Percentiles rank a stretch among this genome's conserved stretches.
Evolutionary conservation across 805 yeast species (phyloP).

Genomic region (Cyberlindnera meyerae): DNA sequence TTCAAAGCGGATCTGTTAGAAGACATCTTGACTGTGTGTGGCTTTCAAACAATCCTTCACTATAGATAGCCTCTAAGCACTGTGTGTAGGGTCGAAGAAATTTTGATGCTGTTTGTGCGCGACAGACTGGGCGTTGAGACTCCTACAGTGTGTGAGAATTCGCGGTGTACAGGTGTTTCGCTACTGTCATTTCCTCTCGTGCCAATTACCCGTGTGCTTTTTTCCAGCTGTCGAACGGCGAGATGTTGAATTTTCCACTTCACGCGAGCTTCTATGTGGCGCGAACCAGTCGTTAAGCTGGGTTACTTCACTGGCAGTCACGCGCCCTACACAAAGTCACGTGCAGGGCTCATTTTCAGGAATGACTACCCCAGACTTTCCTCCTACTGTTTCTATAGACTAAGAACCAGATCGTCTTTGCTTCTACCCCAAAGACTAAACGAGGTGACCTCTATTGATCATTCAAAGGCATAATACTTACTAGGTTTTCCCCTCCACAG

Average conservation of each 20-base stretch:
- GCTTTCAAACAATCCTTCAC: background rate
- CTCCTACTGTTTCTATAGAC: too few species aligned
- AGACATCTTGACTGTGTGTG: slow-evolving; percentile 33
- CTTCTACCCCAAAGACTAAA: too few species aligned
- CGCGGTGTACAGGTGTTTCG: slow-evolving; percentile 15
- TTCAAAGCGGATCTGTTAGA: slow-evolving; percentile 72
- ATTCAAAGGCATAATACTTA: slow-evolving; percentile 34
- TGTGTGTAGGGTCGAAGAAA: slow-evolving; percentile 12
- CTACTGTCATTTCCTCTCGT: slow-evolving; percentile 7
- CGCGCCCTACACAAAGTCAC: background rate
- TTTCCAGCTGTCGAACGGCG: too few species aligned
- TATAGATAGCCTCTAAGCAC: background rate
- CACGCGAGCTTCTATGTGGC: slow-evolving; percentile 1
- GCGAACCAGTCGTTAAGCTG: slow-evolving; percentile 1
- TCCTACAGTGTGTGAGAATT: slow-evolving; percentile 8
- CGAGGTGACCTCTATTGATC: background rate
- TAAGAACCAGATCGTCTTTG: too few species aligned
- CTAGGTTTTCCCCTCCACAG: slow-evolving; percentile 26
- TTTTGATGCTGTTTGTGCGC: slow-evolving; percentile 14
- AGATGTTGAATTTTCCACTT: too few species aligned
- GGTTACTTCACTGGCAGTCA: slow-evolving; percentile 1
- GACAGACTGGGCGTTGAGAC: slow-evolving; percentile 2
- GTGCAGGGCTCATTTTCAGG: too few species aligned
- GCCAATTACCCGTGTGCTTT: slow-evolving; percentile 4
- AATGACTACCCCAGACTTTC: too few species aligned